A percentile compares a stretch with the other conserved stretches of the same genome.
Conservation (phyloP, 1,284 basidiomycete species). For the Cryptococcus sp. region DNA sequence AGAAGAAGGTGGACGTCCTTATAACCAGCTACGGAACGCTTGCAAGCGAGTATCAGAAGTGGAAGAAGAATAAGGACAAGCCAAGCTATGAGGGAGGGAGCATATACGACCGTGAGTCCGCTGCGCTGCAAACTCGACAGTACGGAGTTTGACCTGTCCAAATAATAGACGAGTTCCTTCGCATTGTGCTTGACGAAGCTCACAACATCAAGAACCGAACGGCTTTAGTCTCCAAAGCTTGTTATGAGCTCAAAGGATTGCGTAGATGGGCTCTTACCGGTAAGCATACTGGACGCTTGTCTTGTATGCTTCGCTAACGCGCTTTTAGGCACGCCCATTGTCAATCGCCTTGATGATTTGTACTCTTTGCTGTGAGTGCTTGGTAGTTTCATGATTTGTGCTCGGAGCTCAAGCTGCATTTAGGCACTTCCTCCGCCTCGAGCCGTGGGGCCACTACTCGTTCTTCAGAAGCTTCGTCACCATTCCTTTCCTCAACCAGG, state of each 20-base stretch:
- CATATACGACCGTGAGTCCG: conserved; percentile 69
- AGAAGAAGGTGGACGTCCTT: conserved; percentile 67
- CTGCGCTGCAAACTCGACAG: conserved; percentile 31
- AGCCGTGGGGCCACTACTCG: conserved; percentile 87
- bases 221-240: conserved; percentile 87
- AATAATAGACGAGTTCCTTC: conserved; percentile 45
- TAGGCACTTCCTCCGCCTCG: conserved; percentile 84
- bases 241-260: conserved; percentile 76
- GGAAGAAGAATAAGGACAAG: conserved; percentile 55
- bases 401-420: conserved; percentile 10
- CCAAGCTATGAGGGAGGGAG: conserved; percentile 58
- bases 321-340: conserved; percentile 80
- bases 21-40: conserved; percentile 88
- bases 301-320: background rate
- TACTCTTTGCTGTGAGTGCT: conserved; percentile 75
- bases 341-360: conserved; percentile 90
- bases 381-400: background rate
- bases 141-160: conserved; percentile 10
- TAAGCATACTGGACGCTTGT: conserved; percentile 27
- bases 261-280: conserved; percentile 90
- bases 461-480: conserved; percentile 70
- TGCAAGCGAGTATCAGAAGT: conserved; percentile 77
- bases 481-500: conserved; percentile 79
- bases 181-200: conserved; percentile 70
- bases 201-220: conserved; percentile 92